Conservation (phyloP, 139 green algal genomes). For the Pleodorina starrii region DNA sequence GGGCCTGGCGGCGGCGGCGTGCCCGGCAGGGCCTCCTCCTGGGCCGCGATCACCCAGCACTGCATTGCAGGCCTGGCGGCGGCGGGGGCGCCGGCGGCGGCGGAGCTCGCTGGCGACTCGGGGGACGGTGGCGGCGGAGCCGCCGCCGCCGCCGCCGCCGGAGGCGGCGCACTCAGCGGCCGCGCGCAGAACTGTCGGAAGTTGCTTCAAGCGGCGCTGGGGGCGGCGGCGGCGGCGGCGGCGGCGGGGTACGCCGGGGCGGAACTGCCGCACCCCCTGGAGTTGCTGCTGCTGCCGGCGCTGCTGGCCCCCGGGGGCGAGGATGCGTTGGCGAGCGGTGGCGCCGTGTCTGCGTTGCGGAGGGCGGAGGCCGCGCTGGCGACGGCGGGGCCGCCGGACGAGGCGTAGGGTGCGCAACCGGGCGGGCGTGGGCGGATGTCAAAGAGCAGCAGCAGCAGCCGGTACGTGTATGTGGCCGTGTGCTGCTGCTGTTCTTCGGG, state of each 20-base stretch:
- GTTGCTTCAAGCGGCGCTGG: not conserved
- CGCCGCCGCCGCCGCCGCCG: not conserved
- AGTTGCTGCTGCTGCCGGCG: slow-evolving; percentile 12
- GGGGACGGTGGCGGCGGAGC: not conserved
- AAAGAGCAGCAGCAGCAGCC: too few species aligned
- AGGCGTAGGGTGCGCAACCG: not conserved
- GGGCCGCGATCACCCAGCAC: not conserved
- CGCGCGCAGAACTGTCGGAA: not conserved
- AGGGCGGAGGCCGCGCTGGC: not conserved
- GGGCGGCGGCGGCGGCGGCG: not conserved
- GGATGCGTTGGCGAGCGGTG: not conserved
- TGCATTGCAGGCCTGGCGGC: not conserved
- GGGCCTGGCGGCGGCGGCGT: not conserved
- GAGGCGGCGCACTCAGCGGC: not conserved
- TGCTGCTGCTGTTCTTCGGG: too few species aligned
- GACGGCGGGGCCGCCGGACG: not conserved
- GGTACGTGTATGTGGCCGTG: too few species aligned
- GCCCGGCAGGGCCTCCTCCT: not conserved
- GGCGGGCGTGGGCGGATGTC: too few species aligned
- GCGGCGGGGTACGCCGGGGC: not conserved
- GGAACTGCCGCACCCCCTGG: not conserved
- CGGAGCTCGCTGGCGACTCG: not conserved
- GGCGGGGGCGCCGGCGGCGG: not conserved
- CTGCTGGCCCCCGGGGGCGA: too few species aligned
- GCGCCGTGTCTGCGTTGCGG: not conserved